Conservation (phyloP, 306 rosid genomes). For the Vigna hirtella region DNA sequence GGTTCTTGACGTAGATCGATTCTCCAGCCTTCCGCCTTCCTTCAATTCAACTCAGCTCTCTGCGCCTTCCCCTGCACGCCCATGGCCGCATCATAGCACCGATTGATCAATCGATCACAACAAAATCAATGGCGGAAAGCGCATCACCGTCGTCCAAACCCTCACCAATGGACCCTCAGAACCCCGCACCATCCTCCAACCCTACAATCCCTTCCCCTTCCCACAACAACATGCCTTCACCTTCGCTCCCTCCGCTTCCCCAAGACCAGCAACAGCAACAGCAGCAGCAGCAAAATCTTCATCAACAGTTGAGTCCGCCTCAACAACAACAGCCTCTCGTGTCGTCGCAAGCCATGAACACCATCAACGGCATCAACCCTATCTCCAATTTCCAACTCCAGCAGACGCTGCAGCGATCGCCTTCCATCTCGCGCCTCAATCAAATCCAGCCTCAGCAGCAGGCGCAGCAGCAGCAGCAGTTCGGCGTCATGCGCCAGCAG, state of each 20-base stretch:
- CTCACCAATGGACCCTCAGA: constrained; percentile 19
- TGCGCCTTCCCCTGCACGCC: neutral
- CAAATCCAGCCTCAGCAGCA: constrained; percentile 77
- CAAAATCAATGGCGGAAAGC: constrained; percentile 25
- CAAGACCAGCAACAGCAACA: constrained; percentile 44
- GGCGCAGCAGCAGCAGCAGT: constrained; percentile 68
- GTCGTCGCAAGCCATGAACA: constrained; percentile 48
- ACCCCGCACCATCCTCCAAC: neutral
- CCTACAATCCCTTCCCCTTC: constrained; percentile 7
- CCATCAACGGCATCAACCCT: constrained; percentile 51
- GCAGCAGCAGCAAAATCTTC: neutral
- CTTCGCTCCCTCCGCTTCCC: constrained; percentile 2
- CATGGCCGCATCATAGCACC: neutral
- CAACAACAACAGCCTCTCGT: constrained; percentile 36
- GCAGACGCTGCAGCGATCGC: constrained; percentile 66
- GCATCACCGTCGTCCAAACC: constrained; percentile 20
- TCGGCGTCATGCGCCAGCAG: constrained; percentile 71
- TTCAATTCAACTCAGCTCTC: neutral
- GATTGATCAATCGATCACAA: neutral
- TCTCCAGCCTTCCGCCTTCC: neutral
- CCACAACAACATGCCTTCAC: neutral
- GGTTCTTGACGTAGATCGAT: neutral
- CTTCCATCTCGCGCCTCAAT: constrained; percentile 63
- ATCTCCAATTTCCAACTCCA: constrained; percentile 67
- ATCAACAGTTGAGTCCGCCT: neutral